Conservation (phyloP, 331 rosid genomes). For the Rhamnella rubrinervis region DNA sequence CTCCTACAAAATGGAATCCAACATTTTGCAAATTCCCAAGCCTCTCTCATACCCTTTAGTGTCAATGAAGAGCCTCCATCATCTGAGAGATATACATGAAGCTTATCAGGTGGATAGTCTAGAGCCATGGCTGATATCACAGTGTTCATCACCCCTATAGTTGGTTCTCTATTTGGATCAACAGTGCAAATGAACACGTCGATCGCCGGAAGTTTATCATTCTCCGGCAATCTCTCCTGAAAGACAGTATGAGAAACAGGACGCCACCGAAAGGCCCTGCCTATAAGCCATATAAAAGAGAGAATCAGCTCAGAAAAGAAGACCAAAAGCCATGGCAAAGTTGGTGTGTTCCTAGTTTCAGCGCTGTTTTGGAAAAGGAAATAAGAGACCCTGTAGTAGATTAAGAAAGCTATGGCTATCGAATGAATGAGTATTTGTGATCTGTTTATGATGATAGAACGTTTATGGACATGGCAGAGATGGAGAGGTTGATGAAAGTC, state of each 20-base stretch:
- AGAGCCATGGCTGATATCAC: constrained; percentile 73
- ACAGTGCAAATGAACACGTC: constrained; percentile 69
- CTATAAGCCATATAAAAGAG: constrained; percentile 59
- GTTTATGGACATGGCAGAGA: constrained; percentile 35
- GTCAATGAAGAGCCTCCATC: constrained; percentile 59
- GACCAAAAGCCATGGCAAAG: constrained; percentile 47
- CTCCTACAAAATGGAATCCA: constrained; percentile 65
- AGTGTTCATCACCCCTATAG: constrained; percentile 63
- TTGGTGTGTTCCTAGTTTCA: constrained; percentile 27
- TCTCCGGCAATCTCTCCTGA: constrained; percentile 46
- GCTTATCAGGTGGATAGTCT: constrained; percentile 66
- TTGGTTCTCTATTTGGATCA: constrained; percentile 60
- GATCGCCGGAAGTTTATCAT: constrained; percentile 52
- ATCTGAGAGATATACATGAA: constrained; percentile 64
- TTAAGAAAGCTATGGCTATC: constrained; percentile 41
- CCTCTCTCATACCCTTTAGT: constrained; percentile 46
- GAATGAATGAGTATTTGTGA: constrained; percentile 49
- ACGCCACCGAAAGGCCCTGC: constrained; percentile 45
- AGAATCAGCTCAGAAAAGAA: constrained; percentile 53
- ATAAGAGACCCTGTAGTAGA: constrained; percentile 46
- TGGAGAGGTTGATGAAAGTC: constrained; percentile 24
- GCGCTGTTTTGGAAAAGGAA: constrained; percentile 28
- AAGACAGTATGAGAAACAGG: constrained; percentile 42
- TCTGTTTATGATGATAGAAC: constrained; percentile 39
- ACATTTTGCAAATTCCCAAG: constrained; percentile 48